phyloP scores from a whole-genome alignment of 2,329 filamentous ascomycete species.

The Botrytis fragariae region DNA sequence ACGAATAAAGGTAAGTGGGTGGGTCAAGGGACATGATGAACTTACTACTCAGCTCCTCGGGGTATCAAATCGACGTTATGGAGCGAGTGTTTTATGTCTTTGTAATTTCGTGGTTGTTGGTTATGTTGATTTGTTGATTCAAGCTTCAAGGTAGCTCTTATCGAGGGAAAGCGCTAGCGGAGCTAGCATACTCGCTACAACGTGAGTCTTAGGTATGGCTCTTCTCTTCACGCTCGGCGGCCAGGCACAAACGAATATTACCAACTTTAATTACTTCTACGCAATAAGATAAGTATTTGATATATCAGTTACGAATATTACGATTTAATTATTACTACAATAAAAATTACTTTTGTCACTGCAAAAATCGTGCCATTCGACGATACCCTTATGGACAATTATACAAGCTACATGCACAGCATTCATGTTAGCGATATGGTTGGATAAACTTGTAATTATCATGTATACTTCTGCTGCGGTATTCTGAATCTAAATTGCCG shows the following conservation, averaged over 20 bases:
- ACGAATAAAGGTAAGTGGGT: constrained; percentile 79
- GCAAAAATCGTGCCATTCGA: not conserved
- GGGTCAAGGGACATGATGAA: constrained; percentile 81
- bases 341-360: not conserved
- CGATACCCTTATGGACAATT: not conserved
- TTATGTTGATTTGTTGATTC: constrained; percentile 19
- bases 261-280: not conserved
- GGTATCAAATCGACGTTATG: constrained; percentile 18
- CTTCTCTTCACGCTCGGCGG: not conserved
- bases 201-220: constrained; percentile 7
- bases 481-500: constrained; percentile 17
- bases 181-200: constrained; percentile 14
- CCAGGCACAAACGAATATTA: not conserved
- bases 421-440: not conserved
- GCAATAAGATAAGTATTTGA: not conserved
- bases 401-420: not conserved
- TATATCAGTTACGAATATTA: not conserved
- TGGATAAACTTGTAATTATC: not conserved
- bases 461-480: constrained; percentile 6
- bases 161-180: constrained; percentile 21
- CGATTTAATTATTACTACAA: not conserved
- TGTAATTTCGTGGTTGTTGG: constrained; percentile 11
- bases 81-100: constrained; percentile 15
- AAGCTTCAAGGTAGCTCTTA: constrained; percentile 22
- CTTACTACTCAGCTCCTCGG: constrained; percentile 17